Evolutionary conservation across 306 rosid genomes (phyloP).

Genomic region (Vachellia collinsii): DNA sequence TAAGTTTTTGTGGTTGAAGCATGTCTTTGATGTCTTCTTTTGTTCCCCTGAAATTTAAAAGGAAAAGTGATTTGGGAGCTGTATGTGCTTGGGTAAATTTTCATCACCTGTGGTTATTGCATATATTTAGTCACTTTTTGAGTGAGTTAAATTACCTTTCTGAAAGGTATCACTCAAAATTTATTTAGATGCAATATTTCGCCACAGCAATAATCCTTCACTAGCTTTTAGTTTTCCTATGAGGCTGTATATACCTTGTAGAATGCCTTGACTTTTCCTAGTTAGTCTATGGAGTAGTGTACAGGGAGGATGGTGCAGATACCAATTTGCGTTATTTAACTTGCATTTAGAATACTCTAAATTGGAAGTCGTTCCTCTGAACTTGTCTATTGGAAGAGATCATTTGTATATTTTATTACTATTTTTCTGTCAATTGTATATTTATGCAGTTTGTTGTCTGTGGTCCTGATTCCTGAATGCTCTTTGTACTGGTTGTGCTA

Average conservation of each 20-base stretch:
- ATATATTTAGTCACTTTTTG: too few species aligned
- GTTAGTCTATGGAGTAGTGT: not conserved
- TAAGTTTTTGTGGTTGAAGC: not conserved
- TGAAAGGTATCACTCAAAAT: not conserved
- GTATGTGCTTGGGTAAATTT: not conserved
- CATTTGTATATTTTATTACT: not conserved
- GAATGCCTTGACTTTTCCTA: not conserved
- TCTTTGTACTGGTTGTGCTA: not conserved
- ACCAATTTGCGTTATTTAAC: too few species aligned
- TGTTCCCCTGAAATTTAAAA: not conserved
- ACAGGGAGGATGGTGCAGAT: not conserved
- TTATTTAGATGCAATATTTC: not conserved
- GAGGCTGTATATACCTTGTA: not conserved
- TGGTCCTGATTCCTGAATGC: not conserved
- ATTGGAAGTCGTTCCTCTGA: not conserved
- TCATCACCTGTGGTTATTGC: not conserved
- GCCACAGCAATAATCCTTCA: not conserved
- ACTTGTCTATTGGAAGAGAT: not conserved
- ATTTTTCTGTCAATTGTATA: not conserved
- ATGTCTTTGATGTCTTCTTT: not conserved
- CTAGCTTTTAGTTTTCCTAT: not conserved
- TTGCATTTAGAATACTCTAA: not conserved
- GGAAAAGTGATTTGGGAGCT: not conserved
- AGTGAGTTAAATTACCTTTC: not conserved
- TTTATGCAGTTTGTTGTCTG: not conserved